phyloP scores from a whole-genome alignment of 2,329 filamentous ascomycete species.

The Phyllosticta capitalensis region DNA sequence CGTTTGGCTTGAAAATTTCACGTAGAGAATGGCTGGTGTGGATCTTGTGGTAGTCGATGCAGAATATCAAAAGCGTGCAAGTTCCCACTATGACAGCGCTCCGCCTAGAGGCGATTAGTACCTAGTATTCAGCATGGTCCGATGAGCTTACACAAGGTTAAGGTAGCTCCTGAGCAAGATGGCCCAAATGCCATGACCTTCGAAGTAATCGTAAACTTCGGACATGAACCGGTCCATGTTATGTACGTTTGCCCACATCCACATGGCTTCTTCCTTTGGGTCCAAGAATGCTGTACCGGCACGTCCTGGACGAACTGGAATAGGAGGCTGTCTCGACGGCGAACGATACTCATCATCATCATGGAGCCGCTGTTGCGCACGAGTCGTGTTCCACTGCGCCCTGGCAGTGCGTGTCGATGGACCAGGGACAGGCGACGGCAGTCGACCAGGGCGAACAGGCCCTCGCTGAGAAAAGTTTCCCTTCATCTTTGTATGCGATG shows the following conservation, averaged over 20 bases:
- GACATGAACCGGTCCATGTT: constrained; percentile 82
- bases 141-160: constrained; percentile 56
- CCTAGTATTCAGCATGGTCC: background rate
- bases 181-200: constrained; percentile 74
- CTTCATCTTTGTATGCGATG: constrained; percentile 19
- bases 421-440: constrained; percentile 33
- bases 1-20: constrained; percentile 61
- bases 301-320: constrained; percentile 4
- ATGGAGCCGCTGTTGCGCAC: constrained; percentile 37
- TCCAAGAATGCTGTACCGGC: constrained; percentile 29
- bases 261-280: constrained; percentile 71
- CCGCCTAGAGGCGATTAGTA: constrained; percentile 45
- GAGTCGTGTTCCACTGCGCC: constrained; percentile 43
- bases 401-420: constrained; percentile 34
- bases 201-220: constrained; percentile 79
- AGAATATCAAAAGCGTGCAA: constrained; percentile 74
- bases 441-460: constrained; percentile 15
- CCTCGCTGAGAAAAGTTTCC: constrained; percentile 13
- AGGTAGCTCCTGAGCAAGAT: constrained; percentile 65
- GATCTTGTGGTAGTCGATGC: constrained; percentile 70
- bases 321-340: constrained; percentile 9
- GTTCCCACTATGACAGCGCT: constrained; percentile 75
- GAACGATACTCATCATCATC: constrained; percentile 21
- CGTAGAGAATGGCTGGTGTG: constrained; percentile 52
- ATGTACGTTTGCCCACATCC: constrained; percentile 85